Evolutionary conservation across 2,329 filamentous ascomycete species (phyloP).

Genomic region (Colletotrichum phormii): DNA sequence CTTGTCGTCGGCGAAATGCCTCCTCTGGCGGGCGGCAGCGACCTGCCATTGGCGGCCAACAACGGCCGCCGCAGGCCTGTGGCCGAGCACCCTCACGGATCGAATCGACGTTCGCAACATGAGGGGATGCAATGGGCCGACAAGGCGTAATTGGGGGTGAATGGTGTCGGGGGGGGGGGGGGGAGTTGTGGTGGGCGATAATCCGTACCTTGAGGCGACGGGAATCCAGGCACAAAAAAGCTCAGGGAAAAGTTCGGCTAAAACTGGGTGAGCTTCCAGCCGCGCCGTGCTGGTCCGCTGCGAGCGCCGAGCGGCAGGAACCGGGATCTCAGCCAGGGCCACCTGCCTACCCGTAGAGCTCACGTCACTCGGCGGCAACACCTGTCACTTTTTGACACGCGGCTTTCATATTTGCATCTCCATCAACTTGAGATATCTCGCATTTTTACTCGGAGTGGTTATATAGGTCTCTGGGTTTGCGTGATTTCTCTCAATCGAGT

Average conservation of each 20-base stretch:
- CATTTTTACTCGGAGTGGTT: background rate
- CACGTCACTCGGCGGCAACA: constrained; percentile 28
- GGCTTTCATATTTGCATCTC: background rate
- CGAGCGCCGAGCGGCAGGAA: constrained; percentile 36
- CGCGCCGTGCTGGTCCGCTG: constrained; percentile 17
- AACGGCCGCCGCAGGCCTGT: constrained; percentile 64
- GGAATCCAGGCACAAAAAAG: constrained; percentile 50
- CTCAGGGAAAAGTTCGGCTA: constrained; percentile 59
- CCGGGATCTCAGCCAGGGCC: constrained; percentile 29
- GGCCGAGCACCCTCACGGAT: constrained; percentile 70
- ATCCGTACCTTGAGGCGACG: constrained; percentile 39
- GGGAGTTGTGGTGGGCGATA: constrained; percentile 32
- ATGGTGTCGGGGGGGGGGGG: constrained; percentile 42
- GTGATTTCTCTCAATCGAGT: background rate
- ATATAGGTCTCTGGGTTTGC: background rate
- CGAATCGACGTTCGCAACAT: constrained; percentile 78
- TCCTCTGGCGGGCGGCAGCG: constrained; percentile 53
- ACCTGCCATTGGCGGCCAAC: constrained; percentile 69
- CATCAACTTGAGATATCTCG: background rate
- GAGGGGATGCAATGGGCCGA: constrained; percentile 62
- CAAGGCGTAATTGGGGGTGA: constrained; percentile 45
- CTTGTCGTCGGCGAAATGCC: constrained; percentile 67
- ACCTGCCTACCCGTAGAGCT: background rate
- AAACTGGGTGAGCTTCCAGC: constrained; percentile 40
- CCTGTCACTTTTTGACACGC: background rate